phyloP scores from a whole-genome alignment of 106 monocot genomes.

The Phalaenopsis aphrodite region DNA sequence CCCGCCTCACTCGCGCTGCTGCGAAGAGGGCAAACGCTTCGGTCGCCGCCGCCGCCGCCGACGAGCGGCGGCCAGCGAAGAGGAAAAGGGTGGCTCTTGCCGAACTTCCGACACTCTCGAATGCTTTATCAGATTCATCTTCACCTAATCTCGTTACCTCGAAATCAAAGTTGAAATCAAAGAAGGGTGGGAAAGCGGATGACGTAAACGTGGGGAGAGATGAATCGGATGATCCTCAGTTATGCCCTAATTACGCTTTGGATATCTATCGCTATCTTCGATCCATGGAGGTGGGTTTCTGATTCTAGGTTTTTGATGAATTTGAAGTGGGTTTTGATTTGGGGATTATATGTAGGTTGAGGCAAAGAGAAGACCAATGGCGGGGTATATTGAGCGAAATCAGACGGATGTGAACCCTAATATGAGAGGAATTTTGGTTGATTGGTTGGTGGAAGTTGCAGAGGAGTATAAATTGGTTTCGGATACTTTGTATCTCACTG shows the following conservation, averaged over 20 bases:
- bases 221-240: slow-evolving; percentile 42
- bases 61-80: slow-evolving; percentile 9
- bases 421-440: slow-evolving; percentile 75
- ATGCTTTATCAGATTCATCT: slow-evolving; percentile 7
- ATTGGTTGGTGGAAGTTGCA: slow-evolving; percentile 91
- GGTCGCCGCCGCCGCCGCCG: neutral
- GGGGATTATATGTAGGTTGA: slow-evolving; percentile 36
- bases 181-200: slow-evolving; percentile 4
- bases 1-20: slow-evolving; percentile 29
- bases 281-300: slow-evolving; percentile 68
- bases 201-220: neutral
- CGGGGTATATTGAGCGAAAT: slow-evolving; percentile 42
- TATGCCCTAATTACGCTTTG: slow-evolving; percentile 28
- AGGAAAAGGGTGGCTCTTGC: slow-evolving; percentile 52
- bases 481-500: slow-evolving; percentile 32
- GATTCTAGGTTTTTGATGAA: neutral
- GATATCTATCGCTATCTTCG: slow-evolving; percentile 65
- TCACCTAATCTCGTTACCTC: neutral
- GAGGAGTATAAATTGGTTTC: slow-evolving; percentile 76
- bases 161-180: slow-evolving; percentile 7
- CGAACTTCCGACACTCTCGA: slow-evolving; percentile 33
- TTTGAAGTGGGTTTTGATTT: slow-evolving; percentile 12
- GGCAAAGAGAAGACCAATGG: slow-evolving; percentile 43
- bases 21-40: slow-evolving; percentile 12
- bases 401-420: slow-evolving; percentile 73